Conservation (phyloP, 2,329 filamentous ascomycete species). For the Aschersonia sp. region DNA sequence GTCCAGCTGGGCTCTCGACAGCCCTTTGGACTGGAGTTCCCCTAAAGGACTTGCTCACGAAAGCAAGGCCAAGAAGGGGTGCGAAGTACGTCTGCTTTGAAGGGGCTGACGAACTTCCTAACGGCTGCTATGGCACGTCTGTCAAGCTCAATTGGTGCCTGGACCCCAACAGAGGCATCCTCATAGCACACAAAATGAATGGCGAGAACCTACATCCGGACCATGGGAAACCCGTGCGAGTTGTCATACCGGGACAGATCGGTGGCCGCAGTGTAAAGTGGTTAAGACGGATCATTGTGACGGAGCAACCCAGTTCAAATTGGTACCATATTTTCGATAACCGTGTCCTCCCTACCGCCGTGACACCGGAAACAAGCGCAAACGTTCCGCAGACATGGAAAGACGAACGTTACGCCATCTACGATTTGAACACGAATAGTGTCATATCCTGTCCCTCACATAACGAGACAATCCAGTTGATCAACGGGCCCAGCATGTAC, state of each 20-base stretch:
- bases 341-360: conserved; percentile 71
- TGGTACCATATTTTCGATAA: conserved; percentile 97
- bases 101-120: conserved; percentile 75
- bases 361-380: conserved; percentile 67
- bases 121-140: conserved; percentile 78
- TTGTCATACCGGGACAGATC: conserved; percentile 81
- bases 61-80: conserved; percentile 50
- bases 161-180: conserved; percentile 69
- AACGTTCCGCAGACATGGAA: conserved; percentile 66
- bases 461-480: conserved; percentile 47
- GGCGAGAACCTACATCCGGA: conserved; percentile 67
- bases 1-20: conserved; percentile 72
- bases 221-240: conserved; percentile 71
- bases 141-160: conserved; percentile 80
- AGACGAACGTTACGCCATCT: conserved; percentile 85
- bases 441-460: conserved; percentile 70
- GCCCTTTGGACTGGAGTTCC: conserved; percentile 76
- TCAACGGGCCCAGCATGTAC: conserved; percentile 38
- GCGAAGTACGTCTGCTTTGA: conserved; percentile 84
- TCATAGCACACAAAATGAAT: conserved; percentile 86
- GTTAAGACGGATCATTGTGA: conserved; percentile 70
- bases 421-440: conserved; percentile 80
- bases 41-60: conserved; percentile 55
- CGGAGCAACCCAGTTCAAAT: conserved; percentile 67
- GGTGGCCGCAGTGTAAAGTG: conserved; percentile 89